phyloP scores from a whole-genome alignment of 331 rosid genomes.

The Malus hybrid region DNA sequence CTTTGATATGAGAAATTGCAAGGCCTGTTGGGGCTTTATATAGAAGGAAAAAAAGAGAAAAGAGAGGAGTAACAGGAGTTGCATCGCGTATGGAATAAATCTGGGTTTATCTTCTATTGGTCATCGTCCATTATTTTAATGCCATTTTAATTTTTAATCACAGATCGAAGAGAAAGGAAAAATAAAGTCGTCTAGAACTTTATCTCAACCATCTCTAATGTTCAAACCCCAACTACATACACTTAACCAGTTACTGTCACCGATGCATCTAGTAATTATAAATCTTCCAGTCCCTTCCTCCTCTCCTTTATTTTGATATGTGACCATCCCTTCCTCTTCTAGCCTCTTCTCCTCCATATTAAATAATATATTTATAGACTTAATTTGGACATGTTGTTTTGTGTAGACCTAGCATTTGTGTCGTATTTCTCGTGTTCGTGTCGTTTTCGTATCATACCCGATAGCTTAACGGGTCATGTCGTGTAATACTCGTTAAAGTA shows the following conservation, averaged over 20 bases:
- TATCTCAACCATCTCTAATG: not conserved
- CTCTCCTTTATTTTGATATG: not conserved
- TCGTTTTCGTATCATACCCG: too few species aligned
- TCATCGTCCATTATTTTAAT: conserved; percentile 27
- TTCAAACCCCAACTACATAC: not conserved
- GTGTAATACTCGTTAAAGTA: too few species aligned
- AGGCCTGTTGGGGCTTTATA: conserved; percentile 41
- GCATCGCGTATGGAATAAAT: conserved; percentile 58
- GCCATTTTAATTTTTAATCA: conserved; percentile 2
- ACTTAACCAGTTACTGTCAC: conserved; percentile 38
- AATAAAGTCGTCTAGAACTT: not conserved
- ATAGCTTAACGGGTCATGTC: too few species aligned
- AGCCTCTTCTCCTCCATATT: too few species aligned
- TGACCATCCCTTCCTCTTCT: not conserved
- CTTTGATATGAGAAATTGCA: conserved; percentile 11
- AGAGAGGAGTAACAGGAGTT: conserved; percentile 10
- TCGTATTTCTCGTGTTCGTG: too few species aligned
- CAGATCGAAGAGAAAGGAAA: conserved; percentile 4
- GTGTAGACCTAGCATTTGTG: too few species aligned
- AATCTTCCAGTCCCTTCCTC: conserved; percentile 25
- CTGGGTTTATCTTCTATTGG: conserved; percentile 43
- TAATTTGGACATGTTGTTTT: too few species aligned
- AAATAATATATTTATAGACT: not conserved
- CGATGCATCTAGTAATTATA: conserved; percentile 48
- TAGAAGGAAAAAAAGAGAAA: conserved; percentile 37